Evolutionary conservation across 805 yeast species (phyloP), one percentile per base, ranked within the genome.

Genomic region (Metschnikowia chrysomelidarum): DNA sequence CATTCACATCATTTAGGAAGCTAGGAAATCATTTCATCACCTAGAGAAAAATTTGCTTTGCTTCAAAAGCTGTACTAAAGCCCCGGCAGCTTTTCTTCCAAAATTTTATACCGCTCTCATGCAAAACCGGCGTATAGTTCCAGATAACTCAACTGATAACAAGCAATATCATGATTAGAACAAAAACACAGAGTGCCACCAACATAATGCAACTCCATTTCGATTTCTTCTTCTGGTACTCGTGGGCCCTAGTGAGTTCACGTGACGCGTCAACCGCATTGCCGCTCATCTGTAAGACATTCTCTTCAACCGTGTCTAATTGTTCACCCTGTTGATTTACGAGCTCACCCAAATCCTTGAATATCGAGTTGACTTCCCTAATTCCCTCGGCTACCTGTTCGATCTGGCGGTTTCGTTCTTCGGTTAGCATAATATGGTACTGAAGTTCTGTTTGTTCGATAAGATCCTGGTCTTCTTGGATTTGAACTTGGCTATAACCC

Each of bases 251-350:
- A 7, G 57, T 59, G 31, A 89, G 67, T 52, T 88, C 94, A 14
- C 74, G 71, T 19, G 78, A 72, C 0, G 96, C 95, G 35, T 72
- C 72, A 37, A 79, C 81, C 5, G 86, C 74, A 50, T 85, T 82
- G 15, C 66, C 71, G 5, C 80, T 76, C 41, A 82, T 65, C 29
- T 73, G 76, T 17, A 79, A 61, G 28, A 89, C 68, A 58, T 87
- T 87, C 43, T 82, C 87, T 53, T 87, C 96, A 12, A 89, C 78
- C 0, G 88, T 77, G 52, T 87, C 95, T 12, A 89, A 71, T 47
- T 85, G 88, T 19, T 75, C 80, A 5, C 95, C 96, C 56, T 89
- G 97, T 57, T 87, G 89, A 34, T 73, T 68, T 2, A 89, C 93
- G 49, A 89, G 63, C 24, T 77, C 73, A 11, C 88, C 87, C 38